These are phyloP conservation scores for Ophiocordyceps camponoti-rufipedis DNA, from an alignment of 2,329 filamentous ascomycete genomes.

Conservation along the genomic window DNA sequence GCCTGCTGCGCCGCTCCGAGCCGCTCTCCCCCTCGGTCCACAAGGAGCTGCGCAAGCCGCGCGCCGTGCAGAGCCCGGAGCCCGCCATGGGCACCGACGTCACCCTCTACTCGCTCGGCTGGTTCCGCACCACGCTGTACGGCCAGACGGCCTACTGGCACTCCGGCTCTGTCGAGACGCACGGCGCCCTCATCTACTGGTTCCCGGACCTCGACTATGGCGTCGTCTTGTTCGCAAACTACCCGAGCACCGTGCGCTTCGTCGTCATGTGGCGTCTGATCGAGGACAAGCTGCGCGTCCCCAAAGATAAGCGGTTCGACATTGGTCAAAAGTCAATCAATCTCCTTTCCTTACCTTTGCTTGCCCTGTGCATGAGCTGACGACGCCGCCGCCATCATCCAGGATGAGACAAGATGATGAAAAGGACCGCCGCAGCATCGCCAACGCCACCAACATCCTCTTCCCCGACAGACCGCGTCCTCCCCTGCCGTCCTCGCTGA, in stretches of 20 bases:
- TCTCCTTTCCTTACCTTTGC: no score
- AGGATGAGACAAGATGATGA: not conserved
- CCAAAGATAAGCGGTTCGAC: slow-evolving; percentile 6
- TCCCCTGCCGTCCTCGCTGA: slow-evolving; percentile 16
- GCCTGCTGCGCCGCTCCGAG: slow-evolving; percentile 17
- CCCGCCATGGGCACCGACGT: slow-evolving; percentile 4
- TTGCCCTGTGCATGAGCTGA: no score
- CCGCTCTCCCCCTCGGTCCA: slow-evolving; percentile 10
- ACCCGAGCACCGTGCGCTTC: slow-evolving; percentile 13
- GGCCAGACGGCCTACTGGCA: slow-evolving; percentile 13
- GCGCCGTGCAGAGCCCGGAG: slow-evolving; percentile 9
- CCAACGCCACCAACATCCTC: slow-evolving; percentile 12
- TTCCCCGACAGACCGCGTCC: slow-evolving; percentile 19
- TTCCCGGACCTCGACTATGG: slow-evolving; percentile 4
- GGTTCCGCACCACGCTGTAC: slow-evolving; percentile 8
- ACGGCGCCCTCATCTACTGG: slow-evolving; percentile 12
- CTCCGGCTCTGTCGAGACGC: slow-evolving; percentile 10
- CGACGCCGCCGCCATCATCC: not conserved
- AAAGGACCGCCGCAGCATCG: slow-evolving; percentile 7
- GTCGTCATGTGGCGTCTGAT: slow-evolving; percentile 11
- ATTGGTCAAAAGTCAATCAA: slow-evolving; percentile 3
- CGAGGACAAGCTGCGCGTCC: slow-evolving; percentile 11
- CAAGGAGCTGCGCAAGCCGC: slow-evolving; percentile 11
- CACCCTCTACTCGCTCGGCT: slow-evolving; percentile 12
- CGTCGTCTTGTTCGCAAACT: slow-evolving; percentile 15